Base-by-base conservation (phyloP, 352 stramenopile species). In the Pythium brachiatum region DNA sequence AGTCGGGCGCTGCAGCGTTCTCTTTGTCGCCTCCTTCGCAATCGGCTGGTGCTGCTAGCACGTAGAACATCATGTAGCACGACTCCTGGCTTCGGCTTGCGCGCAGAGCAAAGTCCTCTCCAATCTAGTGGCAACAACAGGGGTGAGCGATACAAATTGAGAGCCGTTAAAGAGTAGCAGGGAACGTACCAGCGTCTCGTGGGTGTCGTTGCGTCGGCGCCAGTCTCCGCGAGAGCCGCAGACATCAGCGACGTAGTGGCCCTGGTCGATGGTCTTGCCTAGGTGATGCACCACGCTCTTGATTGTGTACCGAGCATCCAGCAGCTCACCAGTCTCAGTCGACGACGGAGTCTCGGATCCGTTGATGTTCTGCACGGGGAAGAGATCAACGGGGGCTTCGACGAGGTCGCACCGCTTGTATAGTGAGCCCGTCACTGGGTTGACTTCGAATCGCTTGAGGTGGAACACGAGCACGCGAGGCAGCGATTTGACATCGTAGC, bases 11-110 rank as follows among this genome's bases (percentile, higher is more conserved):
- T 47, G 32, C 11, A 13, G 83, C 59, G 56, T 92, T 94, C 69
- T 94, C 82, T 53, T 94, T 92, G 64, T 87, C 81, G 5, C 20
- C 36, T 43, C 69, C 69, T 26, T 53, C 46, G 61, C 39, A 53
- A 16, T 61, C 66, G 23, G 60, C 23, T 12, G 39, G 68, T 16
- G 81, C 72, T 5, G 66, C 64, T 36, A 79, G 76, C 26, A 92
- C 81, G 57, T 94, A 96, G 57, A 96, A 94, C 29, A 94, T 76
- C 81, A 96, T 90, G 60, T 96, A 96, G 60, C 85, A 94, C 16
- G 85, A 94, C 57, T 94, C 83, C 39, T 92, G 85, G 29, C 83
- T 91, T 29, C 83, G 79, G 15, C 76, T 91, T 46, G 85, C 78
- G 46, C 81, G 72, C 27, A 92, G 56, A 8, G 82, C 85, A 57